Evolutionary conservation across 2,329 filamentous ascomycete species (phyloP).

Genomic region (Nannizziopsis barbatae): DNA sequence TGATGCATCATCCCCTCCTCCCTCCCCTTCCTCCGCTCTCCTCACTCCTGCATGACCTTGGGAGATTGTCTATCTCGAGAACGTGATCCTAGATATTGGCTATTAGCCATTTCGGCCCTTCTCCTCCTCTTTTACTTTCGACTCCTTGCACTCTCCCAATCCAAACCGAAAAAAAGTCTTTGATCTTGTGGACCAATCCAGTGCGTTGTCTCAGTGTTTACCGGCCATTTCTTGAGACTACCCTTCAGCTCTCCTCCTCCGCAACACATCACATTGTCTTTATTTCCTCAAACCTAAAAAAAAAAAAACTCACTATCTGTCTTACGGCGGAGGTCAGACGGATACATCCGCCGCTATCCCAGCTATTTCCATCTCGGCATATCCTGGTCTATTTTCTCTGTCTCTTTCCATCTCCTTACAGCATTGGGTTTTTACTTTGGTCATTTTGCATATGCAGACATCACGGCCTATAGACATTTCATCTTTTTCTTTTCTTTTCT

Average conservation of each 20-base stretch:
- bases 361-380: neutral
- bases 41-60: neutral
- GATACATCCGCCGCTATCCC: neutral
- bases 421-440: too few species aligned
- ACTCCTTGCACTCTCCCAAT: neutral
- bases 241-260: neutral
- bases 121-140: neutral
- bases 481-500: too few species aligned
- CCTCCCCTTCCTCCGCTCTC: too few species aligned
- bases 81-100: slow-evolving; percentile 6
- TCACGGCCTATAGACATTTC: too few species aligned
- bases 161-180: too few species aligned
- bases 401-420: too few species aligned
- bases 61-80: neutral
- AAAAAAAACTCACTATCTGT: neutral
- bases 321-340: neutral
- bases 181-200: too few species aligned
- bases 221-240: too few species aligned
- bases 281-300: neutral
- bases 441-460: too few species aligned
- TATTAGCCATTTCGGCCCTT: neutral
- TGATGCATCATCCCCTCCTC: neutral
- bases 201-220: too few species aligned
- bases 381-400: neutral
- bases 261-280: neutral